A percentile compares a stretch with the other conserved stretches of the same genome.
phyloP scores from a whole-genome alignment of 495 filamentous ascomycete species.

The Parathielavia appendiculata region DNA sequence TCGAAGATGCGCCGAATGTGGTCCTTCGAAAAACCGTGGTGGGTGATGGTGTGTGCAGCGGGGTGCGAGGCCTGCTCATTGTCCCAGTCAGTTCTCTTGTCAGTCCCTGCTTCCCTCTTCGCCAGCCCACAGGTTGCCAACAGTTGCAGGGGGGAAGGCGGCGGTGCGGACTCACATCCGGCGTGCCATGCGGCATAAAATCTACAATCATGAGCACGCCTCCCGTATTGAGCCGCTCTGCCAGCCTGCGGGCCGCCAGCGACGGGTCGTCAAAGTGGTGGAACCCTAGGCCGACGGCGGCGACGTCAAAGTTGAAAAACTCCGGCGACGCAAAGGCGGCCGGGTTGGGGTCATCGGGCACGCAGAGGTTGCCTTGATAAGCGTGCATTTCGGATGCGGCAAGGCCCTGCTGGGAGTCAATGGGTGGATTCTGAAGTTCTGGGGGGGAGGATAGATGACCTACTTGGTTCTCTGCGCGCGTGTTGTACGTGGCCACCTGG shows the following conservation, averaged over 20 bases:
- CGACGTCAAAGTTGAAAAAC: slow-evolving; percentile 58
- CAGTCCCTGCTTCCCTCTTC: not conserved
- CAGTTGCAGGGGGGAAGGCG: too few species aligned
- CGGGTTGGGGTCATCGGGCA: slow-evolving; percentile 33
- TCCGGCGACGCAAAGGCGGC: slow-evolving; percentile 42
- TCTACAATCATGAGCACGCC: slow-evolving; percentile 64
- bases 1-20: slow-evolving; percentile 50
- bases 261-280: slow-evolving; percentile 67
- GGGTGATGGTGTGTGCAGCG: slow-evolving; percentile 44
- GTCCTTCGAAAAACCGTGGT: slow-evolving; percentile 54
- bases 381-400: slow-evolving; percentile 48
- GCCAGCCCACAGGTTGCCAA: not conserved
- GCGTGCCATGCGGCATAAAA: slow-evolving; percentile 47
- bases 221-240: slow-evolving; percentile 54
- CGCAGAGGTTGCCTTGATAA: slow-evolving; percentile 55
- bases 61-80: slow-evolving; percentile 29
- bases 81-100: not conserved
- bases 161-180: slow-evolving; percentile 24
- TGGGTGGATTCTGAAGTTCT: not conserved
- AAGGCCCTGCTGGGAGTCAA: slow-evolving; percentile 37
- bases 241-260: slow-evolving; percentile 51
- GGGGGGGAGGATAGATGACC: slow-evolving; percentile 2
- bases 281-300: slow-evolving; percentile 59
- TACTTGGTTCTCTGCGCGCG: slow-evolving; percentile 41
- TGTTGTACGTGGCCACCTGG: slow-evolving; percentile 51